Base-by-base conservation (phyloP, 257 asterid species). In the Nicotiana obtusifolia region DNA sequence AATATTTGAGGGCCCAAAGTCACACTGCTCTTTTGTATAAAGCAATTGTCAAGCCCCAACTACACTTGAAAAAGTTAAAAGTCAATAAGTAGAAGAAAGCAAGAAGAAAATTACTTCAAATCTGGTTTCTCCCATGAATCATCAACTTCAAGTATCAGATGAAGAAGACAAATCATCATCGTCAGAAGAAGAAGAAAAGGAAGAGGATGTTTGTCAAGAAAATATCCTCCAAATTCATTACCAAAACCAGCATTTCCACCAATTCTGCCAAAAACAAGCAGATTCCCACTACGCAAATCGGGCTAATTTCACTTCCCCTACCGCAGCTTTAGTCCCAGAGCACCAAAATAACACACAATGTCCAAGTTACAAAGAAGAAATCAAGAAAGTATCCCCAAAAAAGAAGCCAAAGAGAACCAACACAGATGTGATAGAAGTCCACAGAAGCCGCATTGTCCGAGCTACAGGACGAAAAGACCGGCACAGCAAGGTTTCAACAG, bases 401-500 rank as follows among this genome's bases (percentile, higher is more conserved):
- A 73, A 33, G 61, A 73, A 73, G 61, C 61, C 37, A 73, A 73
- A 73, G 61, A 47, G 61, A 10, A 35, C 78, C 7, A 73, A 73
- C 8, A 19, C 26, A 1, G 97, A 94, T 92, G 90, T 93, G 9
- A 97, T 96, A 62, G 98, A 92, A 85, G 99, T 96, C 10, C 95
- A 92, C 54, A 97, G 97, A 54, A 97, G 99, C 80, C 97, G 92
- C 97, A 96, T 96, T 89, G 92, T 96, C 17, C 83, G 97, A 90
- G 88, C 98, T 61, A 94, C 90, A 13, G 99, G 99, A 56, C 83
- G 98, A 59, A 96, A 96, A 86, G 99, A 96, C 90, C 90, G 99
- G 73, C 99, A 96, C 88, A 96, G 99, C 86, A 96, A 96, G 86
- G 98, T 96, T 31, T 93, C 98, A 90, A 96, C 99, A 13, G 97